Evolutionary conservation across 1,139 yeast species (phyloP).

Genomic region (Kodamaea ohmeri): DNA sequence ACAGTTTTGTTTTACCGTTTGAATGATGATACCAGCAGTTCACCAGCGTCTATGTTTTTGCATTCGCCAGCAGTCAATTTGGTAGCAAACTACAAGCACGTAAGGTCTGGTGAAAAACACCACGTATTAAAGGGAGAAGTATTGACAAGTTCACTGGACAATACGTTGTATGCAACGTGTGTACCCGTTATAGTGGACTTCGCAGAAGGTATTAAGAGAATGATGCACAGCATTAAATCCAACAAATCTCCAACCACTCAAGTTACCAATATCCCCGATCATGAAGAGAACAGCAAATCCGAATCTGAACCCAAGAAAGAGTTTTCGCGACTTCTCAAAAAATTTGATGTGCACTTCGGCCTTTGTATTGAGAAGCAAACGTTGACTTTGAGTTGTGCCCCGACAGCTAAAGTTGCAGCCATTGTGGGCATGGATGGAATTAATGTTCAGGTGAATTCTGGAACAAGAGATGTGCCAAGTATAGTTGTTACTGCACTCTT

Average conservation of each 20-base stretch:
- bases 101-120: conserved; percentile 25
- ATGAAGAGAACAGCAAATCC: neutral
- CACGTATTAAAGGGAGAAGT: conserved; percentile 55
- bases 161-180: conserved; percentile 66
- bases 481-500: conserved; percentile 45
- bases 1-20: conserved; percentile 53
- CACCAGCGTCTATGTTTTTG: conserved; percentile 57
- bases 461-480: conserved; percentile 39
- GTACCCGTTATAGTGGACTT: conserved; percentile 74
- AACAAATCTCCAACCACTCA: conserved; percentile 2
- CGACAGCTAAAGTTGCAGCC: conserved; percentile 90
- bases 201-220: conserved; percentile 40
- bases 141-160: conserved; percentile 68
- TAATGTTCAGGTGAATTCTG: conserved; percentile 55
- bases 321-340: conserved; percentile 30
- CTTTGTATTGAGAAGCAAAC: conserved; percentile 70
- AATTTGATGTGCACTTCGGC: conserved; percentile 63
- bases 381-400: conserved; percentile 81
- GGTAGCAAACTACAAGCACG: conserved; percentile 35
- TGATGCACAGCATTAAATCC: conserved; percentile 26
- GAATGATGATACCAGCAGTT: conserved; percentile 38
- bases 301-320: conserved; percentile 13
- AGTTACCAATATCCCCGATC: conserved; percentile 1
- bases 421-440: conserved; percentile 70
- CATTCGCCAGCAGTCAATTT: conserved; percentile 78